A percentile compares a stretch with the other conserved stretches of the same genome.
These are phyloP conservation scores for Cupressus sempervirens DNA, from an alignment of 75 land plant genomes.

Conservation along the genomic window DNA sequence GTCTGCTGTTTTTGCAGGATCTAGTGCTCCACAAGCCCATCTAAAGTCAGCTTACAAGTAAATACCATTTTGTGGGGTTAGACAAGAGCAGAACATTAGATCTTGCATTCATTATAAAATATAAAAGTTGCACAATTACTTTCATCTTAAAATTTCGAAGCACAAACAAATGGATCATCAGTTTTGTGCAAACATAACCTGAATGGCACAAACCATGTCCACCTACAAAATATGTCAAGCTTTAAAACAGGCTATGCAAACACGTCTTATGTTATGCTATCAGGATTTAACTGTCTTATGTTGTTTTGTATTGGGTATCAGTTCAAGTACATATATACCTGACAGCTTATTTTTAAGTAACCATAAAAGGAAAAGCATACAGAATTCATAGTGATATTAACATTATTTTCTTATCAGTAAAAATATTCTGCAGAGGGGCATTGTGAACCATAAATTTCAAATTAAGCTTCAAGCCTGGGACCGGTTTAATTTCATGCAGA, in stretches of 20 bases:
- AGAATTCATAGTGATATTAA: background rate
- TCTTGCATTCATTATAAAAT: background rate
- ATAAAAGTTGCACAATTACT: background rate
- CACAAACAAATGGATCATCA: background rate
- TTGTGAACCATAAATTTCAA: background rate
- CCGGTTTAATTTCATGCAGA: background rate
- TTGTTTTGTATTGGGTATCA: background rate
- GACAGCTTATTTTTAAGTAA: background rate
- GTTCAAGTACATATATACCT: background rate
- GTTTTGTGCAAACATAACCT: background rate
- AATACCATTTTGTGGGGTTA: background rate
- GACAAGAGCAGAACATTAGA: background rate
- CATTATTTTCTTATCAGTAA: background rate
- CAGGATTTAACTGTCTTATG: too few relatives aligned
- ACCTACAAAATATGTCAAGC: background rate
- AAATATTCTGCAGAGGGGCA: background rate
- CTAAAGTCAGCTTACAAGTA: conserved; percentile 29
- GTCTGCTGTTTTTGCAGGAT: conserved; percentile 44
- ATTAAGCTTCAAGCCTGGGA: background rate
- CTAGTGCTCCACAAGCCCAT: conserved; percentile 92
- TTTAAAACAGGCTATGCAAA: background rate
- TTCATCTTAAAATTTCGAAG: background rate
- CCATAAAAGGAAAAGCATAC: background rate
- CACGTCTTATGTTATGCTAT: background rate
- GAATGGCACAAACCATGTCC: background rate